These are phyloP conservation scores for Geranium brycei DNA, from an alignment of 345 rosid genomes.

Conservation along the genomic window DNA sequence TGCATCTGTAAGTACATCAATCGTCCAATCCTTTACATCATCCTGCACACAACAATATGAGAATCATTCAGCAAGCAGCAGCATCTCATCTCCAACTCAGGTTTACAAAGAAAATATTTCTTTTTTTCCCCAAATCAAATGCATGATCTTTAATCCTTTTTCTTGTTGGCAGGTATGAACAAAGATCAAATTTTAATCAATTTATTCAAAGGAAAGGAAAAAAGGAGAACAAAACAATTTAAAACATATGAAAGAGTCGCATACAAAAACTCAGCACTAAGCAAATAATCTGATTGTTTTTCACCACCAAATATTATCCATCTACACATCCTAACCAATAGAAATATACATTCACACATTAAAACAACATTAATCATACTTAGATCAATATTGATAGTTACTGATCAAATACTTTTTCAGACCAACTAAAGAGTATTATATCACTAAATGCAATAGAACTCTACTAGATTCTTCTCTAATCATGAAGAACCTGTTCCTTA, in stretches of 20 bases:
- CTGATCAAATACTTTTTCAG: no score
- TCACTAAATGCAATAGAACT: no score
- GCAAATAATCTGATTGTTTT: neutral
- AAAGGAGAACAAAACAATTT: neutral
- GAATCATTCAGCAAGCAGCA: neutral
- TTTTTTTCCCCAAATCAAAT: neutral
- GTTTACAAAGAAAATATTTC: neutral
- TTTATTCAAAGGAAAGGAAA: no score
- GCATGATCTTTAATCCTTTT: neutral
- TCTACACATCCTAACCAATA: no score
- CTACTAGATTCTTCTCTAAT: no score
- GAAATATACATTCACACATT: no score
- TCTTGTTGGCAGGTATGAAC: neutral
- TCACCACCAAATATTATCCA: no score
- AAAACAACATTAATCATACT: no score
- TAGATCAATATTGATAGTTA: no score
- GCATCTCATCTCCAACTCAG: neutral
- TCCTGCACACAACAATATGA: conserved; percentile 32
- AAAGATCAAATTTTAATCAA: no score
- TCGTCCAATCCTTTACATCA: conserved; percentile 78
- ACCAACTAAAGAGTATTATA: no score
- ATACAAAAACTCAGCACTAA: neutral
- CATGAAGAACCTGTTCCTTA: no score
- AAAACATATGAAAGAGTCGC: neutral
- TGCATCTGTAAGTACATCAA: conserved; percentile 75